Evolutionary conservation across 2,329 filamentous ascomycete species (phyloP), one percentile per base, ranked within the genome.

Genomic region (Claviceps digitariae): DNA sequence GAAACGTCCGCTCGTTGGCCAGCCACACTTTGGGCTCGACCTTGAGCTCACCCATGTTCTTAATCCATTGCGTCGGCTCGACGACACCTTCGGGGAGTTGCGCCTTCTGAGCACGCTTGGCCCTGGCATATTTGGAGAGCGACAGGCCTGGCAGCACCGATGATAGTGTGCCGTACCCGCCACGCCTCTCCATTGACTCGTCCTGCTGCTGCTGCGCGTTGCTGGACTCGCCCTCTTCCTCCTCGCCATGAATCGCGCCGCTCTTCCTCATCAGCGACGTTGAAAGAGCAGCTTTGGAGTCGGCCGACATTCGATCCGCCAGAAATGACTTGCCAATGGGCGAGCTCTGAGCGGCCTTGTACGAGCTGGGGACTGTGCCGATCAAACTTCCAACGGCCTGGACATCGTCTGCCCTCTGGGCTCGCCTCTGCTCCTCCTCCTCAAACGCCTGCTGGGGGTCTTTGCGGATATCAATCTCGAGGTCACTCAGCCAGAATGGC

Each of bases 11-110:
- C 72, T 98, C 91, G 69, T 98, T 98, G 52, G 93, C 93, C 54
- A 98, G 83, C 91, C 93, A 98, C 31, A 98, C 91, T 71, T 98
- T 98, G 57, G 89, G 90, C 72, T 98, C 93, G 54, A 98, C 89
- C 65, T 90, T 86, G 58, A 97, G 79, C 38, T 90, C 87, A 3
- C 93, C 91, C 36, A 86, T 80, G 69, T 98, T 94, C 74, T 98
- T 98, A 75, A 98, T 87, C 83, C 91, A 94, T 59, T 82, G 77
- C 9, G 79, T 81, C 1, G 93, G 93, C 64, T 94, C 83, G 23
- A 80, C 80, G n/a, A 98, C 88, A 34, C 93, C 93, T 27, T 90
- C 86, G 0, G 93, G 93, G 3, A 97, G 75, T 51, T 76, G 70
- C 29, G 72, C 70, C 29, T 69, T 67, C 60, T 74, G 67, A 47